Conservation (phyloP, 192 early-diverging fungal genomes). For the Dimargaris cristalligena region DNA sequence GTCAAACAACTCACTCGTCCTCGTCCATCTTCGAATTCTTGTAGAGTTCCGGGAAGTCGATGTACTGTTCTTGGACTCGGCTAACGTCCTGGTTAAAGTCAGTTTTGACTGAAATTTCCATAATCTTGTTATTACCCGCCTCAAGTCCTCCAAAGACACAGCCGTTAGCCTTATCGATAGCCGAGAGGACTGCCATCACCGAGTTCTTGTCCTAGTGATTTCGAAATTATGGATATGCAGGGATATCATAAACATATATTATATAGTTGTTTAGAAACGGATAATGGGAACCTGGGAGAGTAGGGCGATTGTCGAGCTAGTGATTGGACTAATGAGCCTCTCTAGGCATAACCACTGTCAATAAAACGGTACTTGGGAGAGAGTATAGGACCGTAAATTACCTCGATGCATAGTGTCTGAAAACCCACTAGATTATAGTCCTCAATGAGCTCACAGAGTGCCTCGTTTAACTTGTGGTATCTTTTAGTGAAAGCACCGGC, state of each 20-base stretch:
- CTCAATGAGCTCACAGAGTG: constrained; percentile 78
- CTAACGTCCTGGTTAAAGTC: constrained; percentile 21
- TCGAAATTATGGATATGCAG: too few species aligned
- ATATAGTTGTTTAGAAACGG: too few species aligned
- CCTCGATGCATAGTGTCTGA: constrained; percentile 58
- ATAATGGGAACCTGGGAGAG: too few species aligned
- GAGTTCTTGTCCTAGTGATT: constrained; percentile 73
- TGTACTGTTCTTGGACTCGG: constrained; percentile 26
- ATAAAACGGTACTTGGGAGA: too few species aligned
- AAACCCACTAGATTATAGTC: constrained; percentile 87
- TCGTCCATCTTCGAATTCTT: not conserved
- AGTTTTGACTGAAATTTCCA: constrained; percentile 36
- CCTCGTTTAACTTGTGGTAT: constrained; percentile 59
- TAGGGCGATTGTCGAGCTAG: too few species aligned
- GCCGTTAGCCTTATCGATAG: constrained; percentile 83
- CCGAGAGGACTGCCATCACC: constrained; percentile 53
- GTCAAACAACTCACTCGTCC: not conserved
- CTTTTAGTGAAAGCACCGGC: constrained; percentile 31
- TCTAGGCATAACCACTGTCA: too few species aligned
- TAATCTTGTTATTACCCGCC: constrained; percentile 59
- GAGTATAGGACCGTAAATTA: too few species aligned
- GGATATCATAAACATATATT: too few species aligned
- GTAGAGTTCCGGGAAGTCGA: constrained; percentile 6
- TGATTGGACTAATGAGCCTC: too few species aligned
- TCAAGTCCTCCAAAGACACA: constrained; percentile 72